phyloP scores from a whole-genome alignment of 768 basidiomycete genomes.

The Chalciporus pseudorubinellus region DNA sequence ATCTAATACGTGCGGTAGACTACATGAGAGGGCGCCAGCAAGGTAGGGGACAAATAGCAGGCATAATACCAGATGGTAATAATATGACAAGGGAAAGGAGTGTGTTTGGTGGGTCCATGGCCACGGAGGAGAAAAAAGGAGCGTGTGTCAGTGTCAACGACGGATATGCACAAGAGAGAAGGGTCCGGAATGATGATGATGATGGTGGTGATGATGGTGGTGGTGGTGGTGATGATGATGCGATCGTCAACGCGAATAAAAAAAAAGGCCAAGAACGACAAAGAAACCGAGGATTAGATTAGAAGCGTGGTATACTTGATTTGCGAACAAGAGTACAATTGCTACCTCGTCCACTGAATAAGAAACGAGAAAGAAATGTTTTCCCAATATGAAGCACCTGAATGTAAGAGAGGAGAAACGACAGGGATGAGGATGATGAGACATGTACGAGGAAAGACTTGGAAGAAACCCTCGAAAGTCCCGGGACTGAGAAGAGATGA shows the following conservation, averaged over 20 bases:
- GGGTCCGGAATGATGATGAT: no score
- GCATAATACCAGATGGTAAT: not conserved
- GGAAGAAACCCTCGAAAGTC: slow-evolving; percentile 7
- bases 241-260: not conserved
- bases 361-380: not conserved
- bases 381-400: slow-evolving; percentile 15
- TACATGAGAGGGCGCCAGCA: slow-evolving; percentile 3
- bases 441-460: not conserved
- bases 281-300: slow-evolving; percentile 9
- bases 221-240: not conserved
- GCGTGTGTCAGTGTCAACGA: slow-evolving; percentile 4
- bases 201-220: not conserved
- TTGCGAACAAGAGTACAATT: slow-evolving; percentile 10
- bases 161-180: not conserved
- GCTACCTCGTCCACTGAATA: slow-evolving; percentile 7
- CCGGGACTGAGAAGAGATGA: not conserved
- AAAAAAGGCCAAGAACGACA: not conserved
- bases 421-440: slow-evolving; percentile 5
- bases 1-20: slow-evolving; percentile 10
- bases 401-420: not conserved
- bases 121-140: slow-evolving; percentile 2
- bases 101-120: not conserved
- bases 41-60: no score
- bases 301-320: slow-evolving; percentile 17
- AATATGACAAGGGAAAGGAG: not conserved